phyloP scores from a whole-genome alignment of 2,329 filamentous ascomycete species.

The Fusarium globosum region DNA sequence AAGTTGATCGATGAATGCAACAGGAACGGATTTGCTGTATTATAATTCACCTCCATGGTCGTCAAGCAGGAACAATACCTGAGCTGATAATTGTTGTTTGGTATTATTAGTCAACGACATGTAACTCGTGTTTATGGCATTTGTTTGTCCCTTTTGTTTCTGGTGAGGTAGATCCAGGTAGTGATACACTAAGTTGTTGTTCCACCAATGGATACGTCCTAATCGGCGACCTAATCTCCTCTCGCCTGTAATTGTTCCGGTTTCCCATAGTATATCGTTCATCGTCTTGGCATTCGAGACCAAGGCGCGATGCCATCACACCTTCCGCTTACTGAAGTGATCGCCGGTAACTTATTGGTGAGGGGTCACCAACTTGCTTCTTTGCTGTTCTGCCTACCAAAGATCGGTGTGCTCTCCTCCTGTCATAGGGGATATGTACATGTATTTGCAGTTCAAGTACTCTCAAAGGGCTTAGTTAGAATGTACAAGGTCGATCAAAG shows the following conservation, averaged over 20 bases:
- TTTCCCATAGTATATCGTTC: no score
- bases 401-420: no score
- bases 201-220: conserved; percentile 6
- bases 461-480: neutral
- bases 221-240: neutral
- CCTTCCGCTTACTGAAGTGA: neutral
- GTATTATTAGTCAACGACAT: neutral
- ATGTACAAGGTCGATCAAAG: no score
- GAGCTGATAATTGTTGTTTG: neutral
- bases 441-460: neutral
- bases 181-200: neutral
- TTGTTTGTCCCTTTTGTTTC: neutral
- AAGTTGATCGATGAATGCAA: conserved; percentile 11
- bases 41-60: neutral
- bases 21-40: conserved; percentile 7
- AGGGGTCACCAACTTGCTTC: no score
- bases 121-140: neutral
- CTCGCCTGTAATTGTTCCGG: neutral
- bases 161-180: accelerated
- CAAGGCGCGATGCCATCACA: neutral
- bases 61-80: accelerated
- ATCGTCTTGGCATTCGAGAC: neutral
- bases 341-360: neutral
- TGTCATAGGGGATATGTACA: neutral
- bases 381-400: neutral